Conservation (phyloP, 176 grass and related monocot species). For the Eragrostis nindensis region DNA sequence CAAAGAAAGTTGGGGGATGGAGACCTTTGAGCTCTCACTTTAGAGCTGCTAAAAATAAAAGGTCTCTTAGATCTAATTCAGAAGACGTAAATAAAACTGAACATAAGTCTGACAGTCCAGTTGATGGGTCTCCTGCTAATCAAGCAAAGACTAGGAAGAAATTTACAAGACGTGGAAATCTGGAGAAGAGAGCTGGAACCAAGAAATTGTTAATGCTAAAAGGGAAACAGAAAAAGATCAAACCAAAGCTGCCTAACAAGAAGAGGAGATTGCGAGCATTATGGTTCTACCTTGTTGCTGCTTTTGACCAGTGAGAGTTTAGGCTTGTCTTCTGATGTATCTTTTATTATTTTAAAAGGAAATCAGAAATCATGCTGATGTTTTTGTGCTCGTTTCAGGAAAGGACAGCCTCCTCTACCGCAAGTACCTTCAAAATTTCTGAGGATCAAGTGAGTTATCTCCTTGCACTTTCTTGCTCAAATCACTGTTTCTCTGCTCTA, state of each 20-base stretch:
- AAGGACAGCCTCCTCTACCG: constrained; percentile 58
- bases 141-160: constrained; percentile 46
- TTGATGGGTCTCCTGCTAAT: constrained; percentile 37
- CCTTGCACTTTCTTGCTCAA: constrained; percentile 15
- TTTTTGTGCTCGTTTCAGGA: constrained; percentile 55
- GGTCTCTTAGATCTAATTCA: constrained; percentile 36
- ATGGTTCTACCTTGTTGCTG: constrained; percentile 74
- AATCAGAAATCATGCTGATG: constrained; percentile 31
- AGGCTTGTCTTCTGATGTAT: constrained; percentile 29
- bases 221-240: constrained; percentile 45
- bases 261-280: constrained; percentile 60
- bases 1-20: constrained; percentile 68
- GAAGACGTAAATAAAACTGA: constrained; percentile 30
- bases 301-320: constrained; percentile 66
- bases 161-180: constrained; percentile 20
- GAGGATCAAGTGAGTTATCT: constrained; percentile 73
- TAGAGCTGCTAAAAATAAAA: constrained; percentile 61
- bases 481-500: constrained; percentile 21
- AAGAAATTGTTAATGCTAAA: constrained; percentile 29
- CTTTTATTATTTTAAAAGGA: constrained; percentile 16
- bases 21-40: constrained; percentile 63
- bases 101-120: constrained; percentile 40
- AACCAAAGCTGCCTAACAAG: constrained; percentile 35
- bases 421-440: constrained; percentile 66
- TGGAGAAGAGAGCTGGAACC: constrained; percentile 48